Evolutionary conservation across 2,329 filamentous ascomycete species (phyloP), one percentile per base, ranked within the genome.

Genomic region (Fusarium newnesense): DNA sequence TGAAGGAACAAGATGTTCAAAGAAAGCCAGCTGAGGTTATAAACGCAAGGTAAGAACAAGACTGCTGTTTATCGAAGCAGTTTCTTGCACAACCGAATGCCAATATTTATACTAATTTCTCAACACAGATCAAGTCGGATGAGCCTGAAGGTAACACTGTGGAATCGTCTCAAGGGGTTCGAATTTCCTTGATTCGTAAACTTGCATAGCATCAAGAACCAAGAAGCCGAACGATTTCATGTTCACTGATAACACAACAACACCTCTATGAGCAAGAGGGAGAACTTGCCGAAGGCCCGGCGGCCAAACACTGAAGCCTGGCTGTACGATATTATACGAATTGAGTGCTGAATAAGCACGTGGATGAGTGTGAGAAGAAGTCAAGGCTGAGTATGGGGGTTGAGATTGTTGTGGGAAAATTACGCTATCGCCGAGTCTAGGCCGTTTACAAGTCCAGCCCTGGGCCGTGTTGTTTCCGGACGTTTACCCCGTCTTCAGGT

Each of bases 371-470:
- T 37, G 28, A 39, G 30, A 49, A 37, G 16, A 12, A 24, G 42
- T 26, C 42, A 16, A 47, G 32, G 40, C 21, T 19, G 56, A 59
- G 19, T 26, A 19, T 39, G 54, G 16, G 16, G 30, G n/a, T 49
- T 40, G 47, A 65, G 47, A 18, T 47, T 39, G 34, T 49, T 49
- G 53, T 39, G 37, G 37, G 44, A 66, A 57, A 68, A 43, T 62
- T 44, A 64, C 60, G 65, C 69, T 73, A 73, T 70, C 44, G 34
- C 49, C 59, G 53, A 70, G 67, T 73, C 70, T 73, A 70, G 42
- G 43, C 70, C 52, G 46, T 46, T 70, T 62, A 30, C 46, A 64
- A 57, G 46, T 36, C 28, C 32, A 16, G 12, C 36, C 42, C 65
- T 69, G 28, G 44, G 34, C 52, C 53, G 64, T 40, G 9, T 65